Evolutionary conservation across 2,329 filamentous ascomycete genomes (phyloP).

Genomic region (Sporothrix dimorphospora): DNA sequence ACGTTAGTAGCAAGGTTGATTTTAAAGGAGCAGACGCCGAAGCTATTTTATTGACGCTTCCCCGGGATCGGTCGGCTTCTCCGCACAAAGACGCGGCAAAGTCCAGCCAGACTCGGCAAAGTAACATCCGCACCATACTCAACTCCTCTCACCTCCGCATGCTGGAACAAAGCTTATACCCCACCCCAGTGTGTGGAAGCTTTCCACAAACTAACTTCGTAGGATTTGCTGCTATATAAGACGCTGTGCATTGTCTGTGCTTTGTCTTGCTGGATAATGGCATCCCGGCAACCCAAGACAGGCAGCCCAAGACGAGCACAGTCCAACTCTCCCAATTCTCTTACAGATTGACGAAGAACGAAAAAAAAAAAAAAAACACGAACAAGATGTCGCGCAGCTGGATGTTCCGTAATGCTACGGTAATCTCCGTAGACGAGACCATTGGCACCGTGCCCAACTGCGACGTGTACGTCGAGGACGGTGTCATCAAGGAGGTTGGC

Average conservation of each 20-base stretch:
- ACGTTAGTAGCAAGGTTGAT: not conserved
- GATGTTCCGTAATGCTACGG: constrained; percentile 4
- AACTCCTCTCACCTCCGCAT: constrained; percentile 5
- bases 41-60: not conserved
- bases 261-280: not conserved
- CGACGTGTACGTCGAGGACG: constrained; percentile 6
- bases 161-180: not conserved
- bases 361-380: not conserved
- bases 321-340: not conserved
- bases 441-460: constrained; percentile 10
- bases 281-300: not conserved
- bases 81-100: not conserved
- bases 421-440: constrained; percentile 8
- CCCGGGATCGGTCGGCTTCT: not conserved
- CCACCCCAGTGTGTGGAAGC: not conserved
- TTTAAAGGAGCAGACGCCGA: not conserved
- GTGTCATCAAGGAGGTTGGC: constrained; percentile 1
- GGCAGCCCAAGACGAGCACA: not conserved
- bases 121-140: not conserved
- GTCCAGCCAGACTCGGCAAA: constrained; percentile 1
- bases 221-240: not conserved
- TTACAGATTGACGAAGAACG: not conserved
- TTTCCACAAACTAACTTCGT: not conserved
- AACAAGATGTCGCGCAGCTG: not conserved
- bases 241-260: not conserved